These are phyloP conservation scores for Fragaria ananassa DNA, from an alignment of 306 rosid species.

Conservation along the genomic window DNA sequence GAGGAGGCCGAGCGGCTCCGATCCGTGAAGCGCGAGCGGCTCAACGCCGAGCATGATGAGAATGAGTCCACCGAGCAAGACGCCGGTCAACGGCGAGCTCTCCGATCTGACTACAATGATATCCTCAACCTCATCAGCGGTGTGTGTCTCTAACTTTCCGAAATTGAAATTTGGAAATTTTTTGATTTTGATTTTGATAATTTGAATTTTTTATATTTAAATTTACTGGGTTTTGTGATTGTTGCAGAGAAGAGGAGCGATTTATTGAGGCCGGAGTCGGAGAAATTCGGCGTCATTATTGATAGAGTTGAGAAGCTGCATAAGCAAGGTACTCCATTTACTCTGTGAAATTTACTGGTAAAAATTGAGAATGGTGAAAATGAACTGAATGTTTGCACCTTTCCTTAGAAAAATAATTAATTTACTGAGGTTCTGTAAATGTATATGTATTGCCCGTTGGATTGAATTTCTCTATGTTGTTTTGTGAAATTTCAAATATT, in stretches of 20 bases:
- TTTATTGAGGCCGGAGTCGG: slow-evolving; percentile 38
- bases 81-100: slow-evolving; percentile 48
- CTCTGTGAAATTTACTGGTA: too few species aligned
- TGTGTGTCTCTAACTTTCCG: not conserved
- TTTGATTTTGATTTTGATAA: not conserved
- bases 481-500: not conserved
- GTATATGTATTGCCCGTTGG: not conserved
- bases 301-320: slow-evolving; percentile 54
- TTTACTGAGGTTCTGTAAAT: not conserved
- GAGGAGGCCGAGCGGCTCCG: slow-evolving; percentile 15
- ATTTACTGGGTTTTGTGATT: not conserved
- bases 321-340: slow-evolving; percentile 43
- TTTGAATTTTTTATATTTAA: not conserved
- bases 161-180: not conserved
- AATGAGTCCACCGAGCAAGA: slow-evolving; percentile 30
- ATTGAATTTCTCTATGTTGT: not conserved
- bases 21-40: slow-evolving; percentile 45
- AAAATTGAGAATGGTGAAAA: not conserved
- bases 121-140: slow-evolving; percentile 61
- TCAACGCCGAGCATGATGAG: slow-evolving; percentile 12
- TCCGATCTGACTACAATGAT: slow-evolving; percentile 58
- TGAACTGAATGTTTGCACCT: not conserved
- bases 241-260: slow-evolving; percentile 62
- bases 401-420: not conserved
- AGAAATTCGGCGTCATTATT: slow-evolving; percentile 49